Percentiles rank a stretch among this genome's conserved stretches.
Evolutionary conservation across 129 eudicot species (phyloP).

Genomic region (Gnaphalium uliginosum): DNA sequence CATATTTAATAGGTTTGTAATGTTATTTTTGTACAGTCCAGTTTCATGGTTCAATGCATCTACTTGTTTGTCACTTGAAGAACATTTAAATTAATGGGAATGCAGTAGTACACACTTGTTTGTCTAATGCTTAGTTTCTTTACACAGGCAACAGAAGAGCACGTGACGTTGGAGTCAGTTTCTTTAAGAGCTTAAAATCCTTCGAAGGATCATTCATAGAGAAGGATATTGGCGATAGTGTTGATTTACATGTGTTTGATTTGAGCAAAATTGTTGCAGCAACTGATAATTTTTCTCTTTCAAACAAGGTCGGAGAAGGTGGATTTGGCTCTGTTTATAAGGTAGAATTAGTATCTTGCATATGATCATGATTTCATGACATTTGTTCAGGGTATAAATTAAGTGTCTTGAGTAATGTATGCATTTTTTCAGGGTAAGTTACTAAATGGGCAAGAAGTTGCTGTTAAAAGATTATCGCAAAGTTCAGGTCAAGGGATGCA

Average conservation of each 20-base stretch:
- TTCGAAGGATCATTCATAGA: conserved; percentile 19
- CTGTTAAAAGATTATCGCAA: conserved; percentile 53
- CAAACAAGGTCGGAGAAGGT: conserved; percentile 56
- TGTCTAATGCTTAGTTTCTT: neutral
- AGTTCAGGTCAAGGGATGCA: conserved; percentile 54
- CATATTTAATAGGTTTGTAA: too few species aligned
- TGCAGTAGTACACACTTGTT: neutral
- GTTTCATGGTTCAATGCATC: neutral
- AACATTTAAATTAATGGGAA: conserved; percentile 2
- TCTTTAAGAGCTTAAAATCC: conserved; percentile 19
- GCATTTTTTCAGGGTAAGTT: conserved; percentile 42
- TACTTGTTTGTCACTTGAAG: neutral
- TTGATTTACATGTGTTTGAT: conserved; percentile 37
- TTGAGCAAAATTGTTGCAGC: conserved; percentile 39
- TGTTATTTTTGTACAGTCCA: too few species aligned
- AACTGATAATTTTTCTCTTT: conserved; percentile 37
- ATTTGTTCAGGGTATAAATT: neutral
- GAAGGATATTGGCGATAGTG: conserved; percentile 25
- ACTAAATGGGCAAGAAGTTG: conserved; percentile 45
- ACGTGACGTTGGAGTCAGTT: neutral
- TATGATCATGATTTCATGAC: conserved; percentile 4
- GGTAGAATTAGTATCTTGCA: conserved; percentile 31
- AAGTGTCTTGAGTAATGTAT: too few species aligned
- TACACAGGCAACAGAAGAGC: conserved; percentile 21
- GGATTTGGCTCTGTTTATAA: conserved; percentile 61